Evolutionary conservation across 768 basidiomycete species (phyloP), one percentile per base, ranked within the genome.

Genomic region (Harrya chromipes): DNA sequence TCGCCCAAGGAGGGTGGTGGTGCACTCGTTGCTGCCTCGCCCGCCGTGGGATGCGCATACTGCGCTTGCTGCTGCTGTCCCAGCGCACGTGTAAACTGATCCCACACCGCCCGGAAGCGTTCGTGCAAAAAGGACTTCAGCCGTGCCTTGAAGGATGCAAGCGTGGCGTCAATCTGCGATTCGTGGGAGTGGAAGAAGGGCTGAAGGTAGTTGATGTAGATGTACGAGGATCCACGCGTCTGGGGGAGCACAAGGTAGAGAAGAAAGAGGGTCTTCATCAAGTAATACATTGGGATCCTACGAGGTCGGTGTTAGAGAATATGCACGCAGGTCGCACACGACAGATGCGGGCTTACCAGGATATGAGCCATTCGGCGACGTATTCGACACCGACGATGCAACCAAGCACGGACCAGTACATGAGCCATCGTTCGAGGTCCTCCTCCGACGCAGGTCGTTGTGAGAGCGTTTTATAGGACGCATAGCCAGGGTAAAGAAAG

Each of bases 321-420:
- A 50, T 38, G 19, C 43, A 33, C 27, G 10, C 27, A 27, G 33
- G 53, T 40, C 37, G 40, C 36, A 50, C 43, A 50, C 43, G 50
- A 55, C 41, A 39, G 46, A 43, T 27, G 3, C 4, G 10, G 57
- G 57, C 85, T 60, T 58, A 90, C 94, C 93, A 94, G 53, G 84
- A 89, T 26, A 95, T 71, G 14, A 85, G 69, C 90, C 93, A 94
- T 61, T 94, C 92, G 9, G 85, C 85, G 23, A 89, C 74, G 60
- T 87, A 87, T 68, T 97, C 94, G 6, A 90, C 70, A 4, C 81
- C 85, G 14, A 93, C 79, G 60, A 93, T 82, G 62, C 85, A 87
- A 2, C 89, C 87, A 3, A 90, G 77, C 0, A 90, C 87, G n/a
- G 84, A 84, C 94, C 94, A 97, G 61, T 97, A 97, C 90, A 93